Evolutionary conservation across 305 asterid species (phyloP), one percentile per base, ranked within the genome.

Genomic region (Solanum chacoense): DNA sequence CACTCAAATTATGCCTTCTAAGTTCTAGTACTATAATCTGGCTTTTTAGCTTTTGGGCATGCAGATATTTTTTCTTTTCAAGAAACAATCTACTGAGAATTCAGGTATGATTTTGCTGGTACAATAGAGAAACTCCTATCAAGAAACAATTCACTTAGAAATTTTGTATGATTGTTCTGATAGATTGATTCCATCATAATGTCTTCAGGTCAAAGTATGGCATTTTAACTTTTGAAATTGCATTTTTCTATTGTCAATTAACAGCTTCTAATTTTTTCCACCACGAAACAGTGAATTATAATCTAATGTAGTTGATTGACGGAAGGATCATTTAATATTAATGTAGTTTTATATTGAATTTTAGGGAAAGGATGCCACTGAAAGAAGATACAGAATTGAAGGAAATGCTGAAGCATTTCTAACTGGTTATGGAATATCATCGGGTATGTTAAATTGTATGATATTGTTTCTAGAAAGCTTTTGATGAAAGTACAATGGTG

Each of bases 371-470:
- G 91, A 92, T 88, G 76, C 77, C 42, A 78, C 88, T n/a, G 90
- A 45, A 90, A 87, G 84, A 65, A 93, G 92, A 90, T 91, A 92
- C 93, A 92, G 83, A 89, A 91, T 94, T 88, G 90, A 91, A 89
- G 98, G 97, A 45, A 91, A 94, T 87, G 96, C 94, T 86, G 96
- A 92, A 86, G 89, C 88, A 87, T 95, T 97, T 88, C 90, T 93
- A 91, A 88, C 86, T 91, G 91, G 91, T 35, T 78, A 92, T 86
- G 98, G 95, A 88, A 93, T 96, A 85, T 89, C 97, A 71, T 90
- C 98, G 89, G 98, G 99, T 96, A 91, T 6, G 86, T 18, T 69
- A 31, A 73, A 85, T 65, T 37, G 36, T 34, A 71, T 71, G 71
- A 90, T 77, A 59, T 32, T 79, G 40, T 75, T 69, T 40, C 55